These are phyloP conservation scores for Trametes sanguinea DNA, from an alignment of 768 basidiomycete genomes.

Conservation along the genomic window DNA sequence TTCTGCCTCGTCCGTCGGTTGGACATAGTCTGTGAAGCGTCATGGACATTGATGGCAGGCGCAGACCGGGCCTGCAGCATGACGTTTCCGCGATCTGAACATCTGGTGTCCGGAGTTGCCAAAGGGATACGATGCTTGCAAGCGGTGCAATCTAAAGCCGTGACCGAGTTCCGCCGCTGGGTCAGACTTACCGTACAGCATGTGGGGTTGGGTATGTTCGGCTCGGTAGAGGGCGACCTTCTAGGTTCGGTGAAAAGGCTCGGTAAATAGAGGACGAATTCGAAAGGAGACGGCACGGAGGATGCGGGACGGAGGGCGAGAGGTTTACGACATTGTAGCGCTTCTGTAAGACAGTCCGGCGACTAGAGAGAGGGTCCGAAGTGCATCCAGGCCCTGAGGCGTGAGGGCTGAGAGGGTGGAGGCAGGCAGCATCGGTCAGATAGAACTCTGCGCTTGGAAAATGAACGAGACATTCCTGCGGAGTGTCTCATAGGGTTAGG, in stretches of 20 bases:
- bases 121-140: neutral
- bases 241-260: constrained; percentile 8
- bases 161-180: constrained; percentile 1
- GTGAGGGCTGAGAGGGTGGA: too few species aligned
- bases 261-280: neutral
- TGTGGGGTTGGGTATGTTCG: neutral
- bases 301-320: neutral
- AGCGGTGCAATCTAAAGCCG: constrained; percentile 9
- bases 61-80: constrained; percentile 5
- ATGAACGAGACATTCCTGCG: too few species aligned
- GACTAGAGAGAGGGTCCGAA: neutral
- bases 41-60: constrained; percentile 15
- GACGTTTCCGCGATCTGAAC: neutral
- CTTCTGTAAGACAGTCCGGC: neutral
- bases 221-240: constrained; percentile 2
- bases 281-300: neutral
- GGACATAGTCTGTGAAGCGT: constrained; percentile 10
- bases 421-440: too few species aligned
- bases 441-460: neutral
- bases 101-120: constrained; percentile 8
- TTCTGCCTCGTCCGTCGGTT: constrained; percentile 1
- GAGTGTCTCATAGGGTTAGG: too few species aligned
- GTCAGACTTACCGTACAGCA: neutral
- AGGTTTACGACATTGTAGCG: neutral
- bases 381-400: neutral